Base-by-base conservation (phyloP, 2,329 filamentous ascomycete genomes). In the Colletotrichum sp. region DNA sequence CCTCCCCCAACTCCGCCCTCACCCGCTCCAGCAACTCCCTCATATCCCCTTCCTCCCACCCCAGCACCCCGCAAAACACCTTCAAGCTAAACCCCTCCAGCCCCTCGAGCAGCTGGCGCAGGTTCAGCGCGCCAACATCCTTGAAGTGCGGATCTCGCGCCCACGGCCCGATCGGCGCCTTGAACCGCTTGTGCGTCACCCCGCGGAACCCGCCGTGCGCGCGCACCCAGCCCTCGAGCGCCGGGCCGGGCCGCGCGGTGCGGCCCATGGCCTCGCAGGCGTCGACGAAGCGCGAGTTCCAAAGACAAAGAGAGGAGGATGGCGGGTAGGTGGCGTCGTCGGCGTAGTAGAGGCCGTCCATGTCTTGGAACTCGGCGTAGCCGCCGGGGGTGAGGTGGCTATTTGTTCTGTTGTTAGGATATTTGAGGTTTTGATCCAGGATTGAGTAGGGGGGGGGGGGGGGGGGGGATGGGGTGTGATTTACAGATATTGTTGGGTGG, bases 101-200 rank as follows among this genome's bases (percentile, higher is more conserved):
- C 1, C 79, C 79, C 12, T 79, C 77, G 0, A 78, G 57, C n/a
- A 77, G 48, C 72, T 79, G 75, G 1, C 52, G 55, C 3, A 78
- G 28, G 16, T 75, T 78, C 10, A 69, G 68, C 70, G 74, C 34
- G 0, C 84, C 84, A 6, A 85, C 79, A 18, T 85, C 81, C 62
- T 84, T 79, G 59, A 77, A 77, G 4, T 71, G 68, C 1, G 76
- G 71, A 59, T 84, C 81, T 64, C 83, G 84, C 3, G 85, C 78
- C 85, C 86, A 87, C 3, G 82, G 78, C 0, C 84, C 84, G 18
- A 84, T 80, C 1, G 84, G 84, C 62, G 81, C 74, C 74, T 83
- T 83, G 75, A 81, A 84, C 13, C 79, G 36, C 12, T 78, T 78
- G 66, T 84, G 80, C 5, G 78, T 78, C n/a, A 85, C 79, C 67